Conservation (phyloP, 495 filamentous ascomycete species). For the Hyaloscypha bicolor region DNA sequence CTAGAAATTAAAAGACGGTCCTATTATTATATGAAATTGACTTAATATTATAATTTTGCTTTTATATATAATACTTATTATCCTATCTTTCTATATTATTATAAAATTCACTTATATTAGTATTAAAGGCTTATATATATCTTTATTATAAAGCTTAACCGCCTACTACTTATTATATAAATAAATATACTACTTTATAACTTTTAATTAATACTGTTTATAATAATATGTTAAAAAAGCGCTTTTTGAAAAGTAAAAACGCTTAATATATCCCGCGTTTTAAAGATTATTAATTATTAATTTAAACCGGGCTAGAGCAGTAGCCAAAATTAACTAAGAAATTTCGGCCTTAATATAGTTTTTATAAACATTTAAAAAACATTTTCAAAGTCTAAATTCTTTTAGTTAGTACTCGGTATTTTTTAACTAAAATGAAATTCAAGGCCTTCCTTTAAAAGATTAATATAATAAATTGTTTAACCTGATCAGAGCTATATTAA, state of each 20-base stretch:
- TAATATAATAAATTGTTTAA: slow-evolving; percentile 25
- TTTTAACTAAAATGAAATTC: slow-evolving; percentile 22
- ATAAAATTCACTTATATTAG: slow-evolving; percentile 25
- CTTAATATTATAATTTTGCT: slow-evolving; percentile 26
- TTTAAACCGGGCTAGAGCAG: slow-evolving; percentile 18
- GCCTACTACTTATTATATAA: slow-evolving; percentile 19
- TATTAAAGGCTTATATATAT: slow-evolving; percentile 21
- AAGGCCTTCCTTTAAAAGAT: slow-evolving; percentile 19
- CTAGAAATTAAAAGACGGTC: slow-evolving; percentile 23
- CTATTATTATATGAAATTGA: slow-evolving; percentile 23
- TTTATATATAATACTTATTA: slow-evolving; percentile 22
- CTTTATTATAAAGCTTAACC: slow-evolving; percentile 22
- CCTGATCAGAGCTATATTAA: slow-evolving; percentile 20
- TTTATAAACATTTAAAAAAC: slow-evolving; percentile 17
- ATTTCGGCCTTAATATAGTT: slow-evolving; percentile 26
- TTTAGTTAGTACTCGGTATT: slow-evolving; percentile 26
- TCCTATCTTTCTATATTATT: slow-evolving; percentile 26
- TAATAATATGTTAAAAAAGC: slow-evolving; percentile 22
- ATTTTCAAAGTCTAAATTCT: slow-evolving; percentile 28
- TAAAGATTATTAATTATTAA: slow-evolving; percentile 18
- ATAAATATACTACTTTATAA: slow-evolving; percentile 24
- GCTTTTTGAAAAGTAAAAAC: slow-evolving; percentile 21
- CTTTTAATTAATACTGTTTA: too few relatives aligned
- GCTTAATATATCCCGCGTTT: slow-evolving; percentile 14
- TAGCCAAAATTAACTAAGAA: slow-evolving; percentile 22